phyloP scores from a whole-genome alignment of 2,329 filamentous ascomycete species.

The Penicillium oxalicum region DNA sequence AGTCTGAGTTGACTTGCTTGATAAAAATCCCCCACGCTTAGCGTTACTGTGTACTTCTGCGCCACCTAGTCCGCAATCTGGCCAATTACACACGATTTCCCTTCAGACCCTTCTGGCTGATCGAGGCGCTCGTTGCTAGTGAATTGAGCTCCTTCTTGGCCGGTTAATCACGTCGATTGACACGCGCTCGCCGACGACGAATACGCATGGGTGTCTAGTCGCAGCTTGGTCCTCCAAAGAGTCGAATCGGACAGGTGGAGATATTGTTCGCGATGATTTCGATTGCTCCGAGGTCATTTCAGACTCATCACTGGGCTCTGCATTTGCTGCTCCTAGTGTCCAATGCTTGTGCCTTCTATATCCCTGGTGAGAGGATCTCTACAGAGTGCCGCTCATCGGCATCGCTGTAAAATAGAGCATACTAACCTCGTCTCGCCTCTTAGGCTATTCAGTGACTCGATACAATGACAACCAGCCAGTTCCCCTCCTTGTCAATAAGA shows the following conservation, averaged over 20 bases:
- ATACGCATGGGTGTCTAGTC: slow-evolving; percentile 10
- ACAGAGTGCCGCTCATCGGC: neutral
- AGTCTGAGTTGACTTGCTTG: neutral
- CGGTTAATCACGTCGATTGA: too few relatives aligned
- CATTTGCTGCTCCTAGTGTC: slow-evolving; percentile 32
- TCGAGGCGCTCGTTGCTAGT: neutral
- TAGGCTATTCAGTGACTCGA: slow-evolving; percentile 76
- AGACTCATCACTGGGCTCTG: slow-evolving; percentile 19
- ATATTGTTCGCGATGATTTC: slow-evolving; percentile 10
- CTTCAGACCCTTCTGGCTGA: neutral
- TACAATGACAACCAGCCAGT: slow-evolving; percentile 72
- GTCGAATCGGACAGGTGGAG: slow-evolving; percentile 4
- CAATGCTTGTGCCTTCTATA: slow-evolving; percentile 66
- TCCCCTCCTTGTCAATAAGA: slow-evolving; percentile 84
- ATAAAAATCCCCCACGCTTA: slow-evolving; percentile 1
- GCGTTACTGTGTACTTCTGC: slow-evolving; percentile 5
- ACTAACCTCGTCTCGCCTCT: slow-evolving; percentile 9
- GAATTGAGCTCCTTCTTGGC: neutral
- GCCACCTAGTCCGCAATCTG: slow-evolving; percentile 2
- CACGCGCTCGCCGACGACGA: neutral
- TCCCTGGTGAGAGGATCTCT: slow-evolving; percentile 59
- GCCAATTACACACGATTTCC: slow-evolving; percentile 5
- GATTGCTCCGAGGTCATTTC: slow-evolving; percentile 10
- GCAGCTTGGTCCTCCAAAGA: slow-evolving; percentile 6
- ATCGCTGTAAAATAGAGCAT: neutral